phyloP scores from a whole-genome alignment of 345 rosid species.

The Citrus glauca region DNA sequence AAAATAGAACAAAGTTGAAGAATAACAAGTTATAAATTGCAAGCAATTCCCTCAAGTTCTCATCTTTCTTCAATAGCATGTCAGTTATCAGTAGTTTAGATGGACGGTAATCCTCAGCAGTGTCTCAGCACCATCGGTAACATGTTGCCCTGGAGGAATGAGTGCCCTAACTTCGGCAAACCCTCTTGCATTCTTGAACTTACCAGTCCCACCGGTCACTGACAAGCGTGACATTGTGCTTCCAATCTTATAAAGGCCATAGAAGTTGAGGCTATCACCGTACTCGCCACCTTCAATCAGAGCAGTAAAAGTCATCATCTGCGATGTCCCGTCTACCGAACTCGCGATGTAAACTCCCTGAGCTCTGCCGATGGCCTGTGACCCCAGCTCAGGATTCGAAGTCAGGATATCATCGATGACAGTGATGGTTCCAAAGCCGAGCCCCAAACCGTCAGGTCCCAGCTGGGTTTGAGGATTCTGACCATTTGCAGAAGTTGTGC shows the following conservation, averaged over 20 bases:
- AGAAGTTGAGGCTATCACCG: slow-evolving; percentile 50
- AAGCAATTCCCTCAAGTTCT: not conserved
- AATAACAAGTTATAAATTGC: no score
- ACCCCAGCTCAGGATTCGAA: slow-evolving; percentile 40
- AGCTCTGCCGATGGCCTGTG: slow-evolving; percentile 44
- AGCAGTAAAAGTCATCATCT: slow-evolving; percentile 58
- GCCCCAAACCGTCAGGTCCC: slow-evolving; percentile 51
- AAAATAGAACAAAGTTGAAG: not conserved
- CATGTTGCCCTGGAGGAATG: slow-evolving; percentile 41
- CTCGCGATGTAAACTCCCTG: slow-evolving; percentile 49
- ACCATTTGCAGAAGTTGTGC: slow-evolving; percentile 32
- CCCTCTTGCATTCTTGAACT: slow-evolving; percentile 40
- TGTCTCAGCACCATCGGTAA: slow-evolving; percentile 40
- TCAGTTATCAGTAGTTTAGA: slow-evolving; percentile 18
- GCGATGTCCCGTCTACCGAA: slow-evolving; percentile 42
- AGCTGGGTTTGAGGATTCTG: slow-evolving; percentile 35
- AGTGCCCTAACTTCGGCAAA: slow-evolving; percentile 41
- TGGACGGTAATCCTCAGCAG: slow-evolving; percentile 44
- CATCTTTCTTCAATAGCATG: not conserved
- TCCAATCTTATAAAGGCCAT: slow-evolving; percentile 42
- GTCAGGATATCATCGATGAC: slow-evolving; percentile 52
- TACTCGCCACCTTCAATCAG: slow-evolving; percentile 52
- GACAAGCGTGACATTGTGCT: slow-evolving; percentile 40
- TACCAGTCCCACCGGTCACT: slow-evolving; percentile 50
- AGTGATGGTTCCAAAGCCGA: slow-evolving; percentile 55